Evolutionary conservation across 345 rosid species (phyloP), one percentile per base, ranked within the genome.

Genomic region (Atalantia buxifolia): DNA sequence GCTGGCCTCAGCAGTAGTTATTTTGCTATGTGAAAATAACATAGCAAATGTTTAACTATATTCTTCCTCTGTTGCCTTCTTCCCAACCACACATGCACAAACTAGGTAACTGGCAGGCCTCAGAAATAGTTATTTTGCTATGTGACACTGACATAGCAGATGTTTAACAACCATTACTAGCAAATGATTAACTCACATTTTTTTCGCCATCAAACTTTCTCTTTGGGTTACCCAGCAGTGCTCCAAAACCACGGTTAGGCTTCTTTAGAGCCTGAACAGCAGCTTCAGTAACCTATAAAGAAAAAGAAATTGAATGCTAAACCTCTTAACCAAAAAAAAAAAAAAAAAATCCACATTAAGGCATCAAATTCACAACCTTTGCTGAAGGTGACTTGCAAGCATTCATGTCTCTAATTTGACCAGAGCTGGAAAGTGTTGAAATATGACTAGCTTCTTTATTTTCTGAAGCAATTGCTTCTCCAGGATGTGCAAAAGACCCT

Each of bases 171-270:
- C 28, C n/a, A 2, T 33, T 12, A 31, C 7, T 16, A 30, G 35
- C 57, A 13, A 5, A 65, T 8, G 69, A 65, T 65, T 33, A 36
- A 66, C 88, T 74, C 48, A 91, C 97, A 84, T 84, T 89, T 66
- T 85, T 88, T n/a, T 79, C 84, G 27, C 55, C 73, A 70, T 78
- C 88, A 74, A 76, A 76, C 71, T 83, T 89, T 77, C 87, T 90
- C 86, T 89, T 91, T 33, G 85, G 62, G 28, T 77, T 80, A 45
- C 93, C 92, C 55, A 86, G 83, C 80, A 91, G 78, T 18, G 88
- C 90, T 73, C 91, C 93, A 38, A 92, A 83, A 76, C 84, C 87
- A 80, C 90, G 77, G 71, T 78, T 85, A 77, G 90, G 92, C 78
- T 88, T 90, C 92, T 87, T 89, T 62, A 76, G 85, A 80, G 72